Evolutionary conservation across 805 yeast species (phyloP).

Genomic region (Teunomyces panamensis): DNA sequence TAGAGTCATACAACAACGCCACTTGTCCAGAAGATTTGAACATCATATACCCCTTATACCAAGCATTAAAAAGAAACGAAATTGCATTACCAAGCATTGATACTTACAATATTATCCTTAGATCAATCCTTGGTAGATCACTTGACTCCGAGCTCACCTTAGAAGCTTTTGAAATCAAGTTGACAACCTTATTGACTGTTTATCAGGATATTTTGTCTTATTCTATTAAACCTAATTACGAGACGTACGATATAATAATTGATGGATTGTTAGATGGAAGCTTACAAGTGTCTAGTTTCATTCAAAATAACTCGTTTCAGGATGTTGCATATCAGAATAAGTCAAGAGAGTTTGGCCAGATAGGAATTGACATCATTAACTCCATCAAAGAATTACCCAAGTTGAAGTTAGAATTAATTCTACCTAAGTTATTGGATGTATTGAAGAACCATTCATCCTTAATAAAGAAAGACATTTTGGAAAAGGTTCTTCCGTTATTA

Average conservation of each 20-base stretch:
- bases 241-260: conserved; percentile 52
- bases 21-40: conserved; percentile 23
- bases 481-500: conserved; percentile 12
- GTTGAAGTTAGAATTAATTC: conserved; percentile 27
- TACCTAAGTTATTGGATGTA: conserved; percentile 35
- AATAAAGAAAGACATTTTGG: conserved; percentile 17
- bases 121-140: conserved; percentile 50
- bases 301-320: conserved; percentile 4
- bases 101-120: conserved; percentile 52
- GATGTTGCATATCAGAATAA: conserved; percentile 21
- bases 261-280: conserved; percentile 50
- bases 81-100: conserved; percentile 46
- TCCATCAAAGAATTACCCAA: conserved; percentile 42
- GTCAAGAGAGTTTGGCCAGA: conserved; percentile 41
- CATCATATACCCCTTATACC: conserved; percentile 38
- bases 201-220: conserved; percentile 59
- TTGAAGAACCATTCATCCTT: conserved; percentile 27
- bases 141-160: conserved; percentile 31
- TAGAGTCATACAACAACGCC: conserved; percentile 14
- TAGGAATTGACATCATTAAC: conserved; percentile 43
- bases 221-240: conserved; percentile 52
- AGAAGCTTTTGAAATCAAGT: conserved; percentile 51
- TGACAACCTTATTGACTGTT: conserved; percentile 61
- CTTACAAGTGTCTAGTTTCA: conserved; percentile 16
- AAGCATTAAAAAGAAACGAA: conserved; percentile 38